Percentiles rank a stretch among this genome's conserved stretches.
phyloP scores from a whole-genome alignment of 331 rosid species.

The Rhamnella rubrinervis region DNA sequence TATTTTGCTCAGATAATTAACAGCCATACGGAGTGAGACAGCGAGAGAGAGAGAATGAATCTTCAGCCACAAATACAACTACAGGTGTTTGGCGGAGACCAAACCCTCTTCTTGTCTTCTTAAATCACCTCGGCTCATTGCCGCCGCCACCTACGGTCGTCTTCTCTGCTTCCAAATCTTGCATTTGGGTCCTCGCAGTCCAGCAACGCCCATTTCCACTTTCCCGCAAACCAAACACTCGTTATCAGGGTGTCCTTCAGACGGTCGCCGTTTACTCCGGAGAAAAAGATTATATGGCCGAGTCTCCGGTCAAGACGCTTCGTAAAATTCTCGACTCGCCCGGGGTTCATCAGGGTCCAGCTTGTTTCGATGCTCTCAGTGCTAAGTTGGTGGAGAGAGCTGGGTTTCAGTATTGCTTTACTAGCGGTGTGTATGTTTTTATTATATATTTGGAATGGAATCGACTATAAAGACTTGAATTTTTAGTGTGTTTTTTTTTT shows the following conservation, averaged over 20 bases:
- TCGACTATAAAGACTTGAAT: not conserved
- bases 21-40: not conserved
- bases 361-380: slow-evolving; percentile 86
- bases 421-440: slow-evolving; percentile 55
- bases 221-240: slow-evolving; percentile 9
- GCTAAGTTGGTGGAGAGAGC: slow-evolving; percentile 75
- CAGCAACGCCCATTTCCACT: slow-evolving; percentile 6
- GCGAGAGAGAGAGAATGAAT: slow-evolving; percentile 7
- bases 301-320: slow-evolving; percentile 58
- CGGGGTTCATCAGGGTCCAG: slow-evolving; percentile 81
- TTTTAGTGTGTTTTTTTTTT: not conserved
- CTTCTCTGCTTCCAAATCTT: too few relatives aligned
- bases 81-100: slow-evolving; percentile 4
- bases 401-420: slow-evolving; percentile 72
- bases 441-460: not conserved
- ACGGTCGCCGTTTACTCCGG: slow-evolving; percentile 25
- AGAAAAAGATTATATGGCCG: slow-evolving; percentile 9
- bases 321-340: slow-evolving; percentile 53
- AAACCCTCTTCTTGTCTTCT: not conserved
- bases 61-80: not conserved
- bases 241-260: not conserved
- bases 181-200: not conserved
- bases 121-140: not conserved
- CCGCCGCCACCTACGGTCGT: not conserved
- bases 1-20: too few relatives aligned